These are phyloP conservation scores for Hyphopichia homilentoma DNA, from an alignment of 805 yeast species.

Conservation along the genomic window DNA sequence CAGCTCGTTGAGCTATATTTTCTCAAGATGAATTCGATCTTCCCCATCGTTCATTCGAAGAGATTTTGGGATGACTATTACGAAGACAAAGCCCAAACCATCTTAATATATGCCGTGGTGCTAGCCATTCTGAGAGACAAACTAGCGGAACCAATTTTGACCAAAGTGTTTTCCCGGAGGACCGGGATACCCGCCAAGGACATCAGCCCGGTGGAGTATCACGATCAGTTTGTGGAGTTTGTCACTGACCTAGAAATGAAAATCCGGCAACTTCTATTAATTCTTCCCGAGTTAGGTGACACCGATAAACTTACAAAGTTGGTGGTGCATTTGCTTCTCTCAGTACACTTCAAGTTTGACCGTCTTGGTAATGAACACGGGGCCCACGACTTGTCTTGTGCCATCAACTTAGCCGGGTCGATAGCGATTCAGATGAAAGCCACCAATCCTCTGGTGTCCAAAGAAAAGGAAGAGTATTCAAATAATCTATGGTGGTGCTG, in stretches of 20 bases:
- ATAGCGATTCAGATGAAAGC: slow-evolving; percentile 26
- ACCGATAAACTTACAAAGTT: slow-evolving; percentile 19
- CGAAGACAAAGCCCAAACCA: slow-evolving; percentile 13
- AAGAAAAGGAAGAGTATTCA: slow-evolving; percentile 13
- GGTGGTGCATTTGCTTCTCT: slow-evolving; percentile 19
- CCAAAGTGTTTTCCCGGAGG: slow-evolving; percentile 3
- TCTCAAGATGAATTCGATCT: slow-evolving; percentile 26
- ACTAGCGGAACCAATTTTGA: slow-evolving; percentile 22
- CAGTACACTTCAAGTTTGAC: slow-evolving; percentile 22
- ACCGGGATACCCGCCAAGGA: slow-evolving; percentile 1
- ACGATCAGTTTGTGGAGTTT: slow-evolving; percentile 10
- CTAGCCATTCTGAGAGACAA: slow-evolving; percentile 25
- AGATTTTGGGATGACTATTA: slow-evolving; percentile 25
- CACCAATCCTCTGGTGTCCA: slow-evolving; percentile 4
- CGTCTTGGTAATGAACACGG: slow-evolving; percentile 26
- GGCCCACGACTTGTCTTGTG: slow-evolving; percentile 26
- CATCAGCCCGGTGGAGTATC: slow-evolving; percentile 5
- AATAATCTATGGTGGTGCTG: slow-evolving; percentile 33
- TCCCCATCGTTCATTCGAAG: slow-evolving; percentile 27
- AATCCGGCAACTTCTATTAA: slow-evolving; percentile 26
- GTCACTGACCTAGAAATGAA: slow-evolving; percentile 25
- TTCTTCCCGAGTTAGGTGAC: slow-evolving; percentile 30
- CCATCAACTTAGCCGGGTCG: slow-evolving; percentile 22
- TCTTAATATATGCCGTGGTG: slow-evolving; percentile 24
- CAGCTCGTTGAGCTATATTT: slow-evolving; percentile 25